Base-by-base conservation (phyloP, 108 stramenopile species). In the Schizochytrium sp. region DNA sequence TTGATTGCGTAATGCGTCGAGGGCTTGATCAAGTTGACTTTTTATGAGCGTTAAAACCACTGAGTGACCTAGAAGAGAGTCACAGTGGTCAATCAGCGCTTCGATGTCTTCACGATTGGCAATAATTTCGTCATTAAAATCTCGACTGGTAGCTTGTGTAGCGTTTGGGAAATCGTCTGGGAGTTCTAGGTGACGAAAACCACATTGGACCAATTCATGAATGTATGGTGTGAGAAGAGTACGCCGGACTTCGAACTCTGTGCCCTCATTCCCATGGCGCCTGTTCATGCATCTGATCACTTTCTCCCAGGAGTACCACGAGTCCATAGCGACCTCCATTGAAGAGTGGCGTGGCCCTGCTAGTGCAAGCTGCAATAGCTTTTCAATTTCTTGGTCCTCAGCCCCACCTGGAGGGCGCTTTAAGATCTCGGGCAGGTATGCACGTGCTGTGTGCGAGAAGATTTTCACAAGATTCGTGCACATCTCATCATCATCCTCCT, bases 401-500 rank as follows among this genome's bases (percentile, higher is more conserved):
- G 5, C 28, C 42, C 64, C 64, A 44, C 42, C 42, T 44, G 10
- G 8, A 7, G 64, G 40, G 64, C 28, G 5, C 76, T 53, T n/a
- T 53, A 83, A 53, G 28, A 83, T 47, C 47, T 55, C n/a, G 5
- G n/a, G 50, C 5, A 42, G 28, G 76, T 83, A 83, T 5, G 76
- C 45, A 50, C 50, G 53, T 38, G 76, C 76, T 13, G 53, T 83
- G 47, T 55, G 50, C 0, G 53, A 47, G 55, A 83, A 83, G 8
- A 83, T 42, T 28, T 55, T 83, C 15, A 53, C 76, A 0, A 83
- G 0, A 0, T 53, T 0, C 50, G 47, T 55, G 53, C 76, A 55
- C 45, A 55, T 5, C 28, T 83, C 76, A 28, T 83, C 76, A 53
- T 83, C 76, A 10, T 83, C 76, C 3, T 83, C 76, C 50, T 28